Base-by-base conservation (phyloP, 208 protist species). In the Trypanosoma mega region DNA sequence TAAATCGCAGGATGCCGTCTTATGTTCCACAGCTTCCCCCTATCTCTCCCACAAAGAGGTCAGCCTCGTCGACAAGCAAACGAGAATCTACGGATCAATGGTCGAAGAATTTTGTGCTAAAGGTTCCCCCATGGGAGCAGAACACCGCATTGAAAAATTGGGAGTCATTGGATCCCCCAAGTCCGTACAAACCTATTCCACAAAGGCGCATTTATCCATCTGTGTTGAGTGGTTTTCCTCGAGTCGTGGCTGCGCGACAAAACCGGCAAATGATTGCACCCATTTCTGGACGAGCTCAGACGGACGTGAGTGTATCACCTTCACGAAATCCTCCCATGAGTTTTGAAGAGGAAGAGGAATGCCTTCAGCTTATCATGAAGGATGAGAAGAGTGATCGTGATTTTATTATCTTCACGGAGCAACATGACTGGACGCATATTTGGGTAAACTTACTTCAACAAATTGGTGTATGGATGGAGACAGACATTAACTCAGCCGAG, bases 111-210 rank as follows among this genome's bases (percentile, higher is more conserved):
- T 8, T 16, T 21, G 7, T 41, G 2, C 21, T 63, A 20, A 56
- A 45, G n/a, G 37, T 64, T 33, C 65, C 55, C 3, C 41, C 50
- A 24, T 72, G 65, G 46, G 65, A 64, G 56, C 56, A 57, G n/a
- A 39, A 39, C 34, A 36, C 50, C 3, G 34, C 49, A 24, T 2
- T 45, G 12, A 64, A 59, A 33, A 64, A 63, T 11, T 64, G 27
- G 56, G 57, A 70, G 20, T 69, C 72, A 1, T 68, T 76, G 0
- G 54, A 74, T 0, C 80, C 85, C 8, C 85, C 85, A 21, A 92
- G 85, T 55, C 85, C 85, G 12, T 92, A 87, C 72, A 64, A 72
- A 34, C 58, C 75, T n/a, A 63, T 57, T 18, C n/a, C 63, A 23
- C 55, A 20, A 39, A 50, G 23, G 21, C 56, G 56, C 27, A 5